Base-by-base conservation (phyloP, 768 basidiomycete genomes). In the Pleurotus pulmonarius region DNA sequence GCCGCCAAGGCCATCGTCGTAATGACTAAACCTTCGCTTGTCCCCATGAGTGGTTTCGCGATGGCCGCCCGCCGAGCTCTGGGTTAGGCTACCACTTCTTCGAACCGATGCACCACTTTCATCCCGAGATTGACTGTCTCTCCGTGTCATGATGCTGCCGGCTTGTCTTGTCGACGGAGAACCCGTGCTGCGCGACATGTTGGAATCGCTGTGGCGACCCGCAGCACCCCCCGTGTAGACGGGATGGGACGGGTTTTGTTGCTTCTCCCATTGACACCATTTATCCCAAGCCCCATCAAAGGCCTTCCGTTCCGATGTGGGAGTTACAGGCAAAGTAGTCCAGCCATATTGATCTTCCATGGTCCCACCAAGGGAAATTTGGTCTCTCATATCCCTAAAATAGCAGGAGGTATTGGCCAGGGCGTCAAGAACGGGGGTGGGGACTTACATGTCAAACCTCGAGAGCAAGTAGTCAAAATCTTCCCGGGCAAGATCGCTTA, bases 351-450 rank as follows among this genome's bases (percentile, higher is more conserved):
- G 73, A 24, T 81, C 76, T 49, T 77, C 67, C 7, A 85, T 68
- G 3, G 75, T 71, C 56, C 66, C 63, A 29, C 75, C 73, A 5
- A 85, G 65, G 6, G 73, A 72, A 60, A 81, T 82, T 61, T 79
- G 77, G 59, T 86, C 82, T 59, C 77, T 73, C 86, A 88, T 88
- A 64, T 87, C 87, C 65, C 86, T 88, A 34, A 49, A 34, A 34
- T 47, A 18, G 58, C 45, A 59, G 43, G 13, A 34, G 4, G 11
- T 11, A 34, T 34, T 34, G 1, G 29, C 8, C 29, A 11, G 9
- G 29, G 29, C 11, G 2, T 34, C 29, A 34, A 9, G 9, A 9
- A 11, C 29, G 0, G 8, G 3, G 0, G 9, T 34, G 3, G 29
- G 13, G 11, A 76, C 87, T 68, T 63, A 88, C 88, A 87, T 66